Evolutionary conservation across 805 yeast genomes (phyloP).

Genomic region (Saturnispora hagleri): DNA sequence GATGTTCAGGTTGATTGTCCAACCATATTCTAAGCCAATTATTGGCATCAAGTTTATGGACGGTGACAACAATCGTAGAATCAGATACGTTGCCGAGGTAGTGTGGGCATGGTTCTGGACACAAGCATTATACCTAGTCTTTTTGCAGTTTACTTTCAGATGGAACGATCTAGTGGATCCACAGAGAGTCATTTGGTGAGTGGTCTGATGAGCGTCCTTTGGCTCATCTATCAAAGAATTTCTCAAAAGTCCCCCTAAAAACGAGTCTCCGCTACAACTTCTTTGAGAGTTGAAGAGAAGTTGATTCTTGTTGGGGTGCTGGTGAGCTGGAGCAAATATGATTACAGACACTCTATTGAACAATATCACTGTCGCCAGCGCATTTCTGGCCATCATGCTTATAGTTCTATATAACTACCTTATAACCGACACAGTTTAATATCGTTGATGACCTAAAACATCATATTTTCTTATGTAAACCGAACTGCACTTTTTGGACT

Average conservation of each 20-base stretch:
- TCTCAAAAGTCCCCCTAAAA: neutral
- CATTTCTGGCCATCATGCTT: conserved; percentile 1
- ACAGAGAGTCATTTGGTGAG: conserved; percentile 87
- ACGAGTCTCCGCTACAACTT: neutral
- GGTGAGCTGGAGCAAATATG: neutral
- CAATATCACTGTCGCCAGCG: neutral
- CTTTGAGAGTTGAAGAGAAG: neutral
- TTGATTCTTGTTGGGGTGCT: neutral
- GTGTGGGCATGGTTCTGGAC: conserved; percentile 55
- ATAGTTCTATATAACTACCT: neutral
- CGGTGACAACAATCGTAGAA: conserved; percentile 18
- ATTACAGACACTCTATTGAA: conserved; percentile 6
- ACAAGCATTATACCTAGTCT: conserved; percentile 41
- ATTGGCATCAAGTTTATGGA: conserved; percentile 12
- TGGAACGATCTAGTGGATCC: conserved; percentile 57
- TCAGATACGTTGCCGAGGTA: conserved; percentile 44
- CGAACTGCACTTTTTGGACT: neutral
- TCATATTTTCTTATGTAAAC: neutral
- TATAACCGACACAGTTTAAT: neutral
- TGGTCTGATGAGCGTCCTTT: neutral
- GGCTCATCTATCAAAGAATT: neutral
- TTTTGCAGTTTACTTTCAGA: conserved; percentile 49
- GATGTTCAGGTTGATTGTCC: conserved; percentile 57
- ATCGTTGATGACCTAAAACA: neutral
- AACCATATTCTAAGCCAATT: conserved; percentile 30